phyloP scores from a whole-genome alignment of 257 asterid genomes.

The Penstemon barbatus region DNA sequence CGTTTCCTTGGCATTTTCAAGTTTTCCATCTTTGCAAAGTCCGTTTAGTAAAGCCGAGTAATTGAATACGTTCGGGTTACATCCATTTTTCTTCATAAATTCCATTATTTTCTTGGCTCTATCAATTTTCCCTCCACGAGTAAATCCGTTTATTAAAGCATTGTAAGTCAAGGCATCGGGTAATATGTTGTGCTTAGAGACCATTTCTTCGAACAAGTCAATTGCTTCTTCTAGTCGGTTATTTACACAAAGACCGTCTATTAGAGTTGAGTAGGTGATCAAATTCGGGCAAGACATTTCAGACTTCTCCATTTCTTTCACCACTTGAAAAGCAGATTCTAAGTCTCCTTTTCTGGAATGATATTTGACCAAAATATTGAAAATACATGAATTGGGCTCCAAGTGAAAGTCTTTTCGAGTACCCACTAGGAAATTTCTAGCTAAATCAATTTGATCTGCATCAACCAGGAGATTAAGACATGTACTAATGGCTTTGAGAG shows the following conservation, averaged over 20 bases:
- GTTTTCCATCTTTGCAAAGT: conserved; percentile 64
- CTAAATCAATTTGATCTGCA: conserved; percentile 62
- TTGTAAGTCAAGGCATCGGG: conserved; percentile 93
- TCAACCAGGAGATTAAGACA: conserved; percentile 90
- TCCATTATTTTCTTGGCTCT: conserved; percentile 64
- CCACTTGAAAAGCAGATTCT: conserved; percentile 66
- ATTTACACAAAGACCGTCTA: conserved; percentile 69
- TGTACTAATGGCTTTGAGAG: conserved; percentile 81
- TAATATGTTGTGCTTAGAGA: conserved; percentile 65
- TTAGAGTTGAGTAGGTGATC: conserved; percentile 86
- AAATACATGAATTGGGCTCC: conserved; percentile 83
- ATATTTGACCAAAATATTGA: conserved; percentile 83
- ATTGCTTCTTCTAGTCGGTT: conserved; percentile 74
- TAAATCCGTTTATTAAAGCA: conserved; percentile 69
- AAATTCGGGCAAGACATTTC: conserved; percentile 61
- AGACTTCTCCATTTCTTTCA: conserved; percentile 77
- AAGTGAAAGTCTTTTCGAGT: conserved; percentile 57
- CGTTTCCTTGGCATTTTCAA: conserved; percentile 62
- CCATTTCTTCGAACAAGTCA: conserved; percentile 75
- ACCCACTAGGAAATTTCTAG: conserved; percentile 58
- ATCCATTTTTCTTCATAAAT: conserved; percentile 82
- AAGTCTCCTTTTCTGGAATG: conserved; percentile 75
- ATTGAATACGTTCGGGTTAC: conserved; percentile 71
- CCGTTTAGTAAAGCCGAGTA: conserved; percentile 80
- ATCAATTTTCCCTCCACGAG: conserved; percentile 61